These are phyloP conservation scores for Amanita brunnescens DNA, from an alignment of 768 basidiomycete species.

Conservation along the genomic window DNA sequence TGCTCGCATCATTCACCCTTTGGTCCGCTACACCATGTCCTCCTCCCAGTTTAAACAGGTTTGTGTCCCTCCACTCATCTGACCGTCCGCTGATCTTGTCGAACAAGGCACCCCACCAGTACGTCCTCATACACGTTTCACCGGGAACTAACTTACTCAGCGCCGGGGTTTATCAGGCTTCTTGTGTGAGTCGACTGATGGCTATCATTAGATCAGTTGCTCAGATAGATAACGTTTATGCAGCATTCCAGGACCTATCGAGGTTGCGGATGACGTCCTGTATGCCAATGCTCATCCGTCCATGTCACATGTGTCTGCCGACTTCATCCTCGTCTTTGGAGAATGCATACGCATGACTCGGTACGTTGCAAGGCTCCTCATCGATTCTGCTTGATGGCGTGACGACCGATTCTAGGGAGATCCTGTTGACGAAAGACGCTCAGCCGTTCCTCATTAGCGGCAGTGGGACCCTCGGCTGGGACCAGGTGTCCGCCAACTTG, in stretches of 20 bases:
- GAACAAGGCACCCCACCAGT: constrained; percentile 29
- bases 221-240: constrained; percentile 5
- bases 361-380: constrained; percentile 24
- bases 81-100: neutral
- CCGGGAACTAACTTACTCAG: neutral
- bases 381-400: neutral
- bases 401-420: constrained; percentile 35
- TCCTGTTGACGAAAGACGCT: constrained; percentile 66
- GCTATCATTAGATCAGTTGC: neutral
- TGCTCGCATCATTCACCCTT: constrained; percentile 6
- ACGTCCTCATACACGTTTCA: constrained; percentile 9
- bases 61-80: neutral
- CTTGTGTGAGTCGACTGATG: constrained; percentile 33
- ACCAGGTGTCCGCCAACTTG: constrained; percentile 89
- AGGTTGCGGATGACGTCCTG: constrained; percentile 37
- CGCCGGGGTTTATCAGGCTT: constrained; percentile 26
- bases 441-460: constrained; percentile 95
- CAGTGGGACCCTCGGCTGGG: constrained; percentile 95
- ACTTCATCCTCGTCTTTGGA: constrained; percentile 83
- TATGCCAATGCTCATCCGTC: constrained; percentile 85
- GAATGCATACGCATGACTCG: constrained; percentile 83
- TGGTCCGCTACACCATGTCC: constrained; percentile 12
- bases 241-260: constrained; percentile 60
- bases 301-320: constrained; percentile 81
- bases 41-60: constrained; percentile 13